Evolutionary conservation across 768 basidiomycete genomes (phyloP), one percentile per base, ranked within the genome.

Genomic region (Leccinum fibrillosum): DNA sequence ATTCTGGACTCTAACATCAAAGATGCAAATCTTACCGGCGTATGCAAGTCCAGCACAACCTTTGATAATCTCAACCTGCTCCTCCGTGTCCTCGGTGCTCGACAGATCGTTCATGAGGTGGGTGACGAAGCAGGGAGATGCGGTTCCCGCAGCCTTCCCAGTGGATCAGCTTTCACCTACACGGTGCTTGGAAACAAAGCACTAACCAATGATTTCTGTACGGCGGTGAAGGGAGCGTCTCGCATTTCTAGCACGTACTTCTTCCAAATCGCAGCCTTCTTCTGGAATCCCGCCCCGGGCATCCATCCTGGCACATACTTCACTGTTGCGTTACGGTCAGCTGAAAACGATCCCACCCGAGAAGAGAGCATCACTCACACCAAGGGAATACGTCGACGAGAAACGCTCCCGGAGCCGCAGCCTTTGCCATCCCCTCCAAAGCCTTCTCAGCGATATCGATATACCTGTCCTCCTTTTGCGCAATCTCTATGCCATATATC

Each of bases 301-400:
- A 81, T 52, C 81, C 82, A 84, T 52, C 66, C 73, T 63, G 82
- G 82, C 15, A 84, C 66, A 55, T 83, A 69, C 68, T 81, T 83
- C 54, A 84, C 82, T 80, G 56, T 64, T 47, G 30, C 9, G 25
- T 48, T 5, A 48, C 10, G 13, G 17, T 71, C 26, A 66, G 11
- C 15, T n/a, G 25, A 11, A 8, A n/a, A 2, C n/a, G 30, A 28
- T 44, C 23, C 47, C 13, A 0, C 13, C 8, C 10, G 12, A 34
- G 12, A 11, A 53, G 21, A 53, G 39, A 45, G 3, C 26, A 53
- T 11, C 23, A 66, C 70, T 69, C 55, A 69, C 79, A 59, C 55
- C 73, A 69, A n/a, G 81, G 82, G 45, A 83, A 68, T 30, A 80
- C 60, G 55, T 80, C 77, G 11, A 84, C 83, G 8, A 83, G 66